These are phyloP conservation scores for Diaporthe aspalathi DNA, from an alignment of 2,329 filamentous ascomycete species.

Conservation along the genomic window DNA sequence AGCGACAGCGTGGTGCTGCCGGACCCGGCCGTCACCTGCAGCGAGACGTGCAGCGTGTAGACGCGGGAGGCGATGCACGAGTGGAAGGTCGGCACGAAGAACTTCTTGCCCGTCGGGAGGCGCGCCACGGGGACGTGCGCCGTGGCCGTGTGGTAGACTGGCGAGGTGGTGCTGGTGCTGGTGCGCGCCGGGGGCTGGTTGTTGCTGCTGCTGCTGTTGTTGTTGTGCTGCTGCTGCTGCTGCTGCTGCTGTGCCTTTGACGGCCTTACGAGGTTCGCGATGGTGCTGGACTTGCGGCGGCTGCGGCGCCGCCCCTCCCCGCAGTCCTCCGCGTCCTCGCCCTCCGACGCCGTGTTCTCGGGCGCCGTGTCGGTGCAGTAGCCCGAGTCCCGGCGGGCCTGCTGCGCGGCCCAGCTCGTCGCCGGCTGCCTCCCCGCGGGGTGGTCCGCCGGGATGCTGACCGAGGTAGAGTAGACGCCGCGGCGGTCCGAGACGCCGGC, in stretches of 20 bases:
- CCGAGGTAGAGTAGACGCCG: slow-evolving; percentile 59
- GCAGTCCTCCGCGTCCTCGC: slow-evolving; percentile 46
- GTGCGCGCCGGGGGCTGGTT: no score
- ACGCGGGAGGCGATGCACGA: slow-evolving; percentile 66
- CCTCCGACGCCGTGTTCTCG: slow-evolving; percentile 50
- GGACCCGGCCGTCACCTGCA: slow-evolving; percentile 52
- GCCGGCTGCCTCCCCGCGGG: slow-evolving; percentile 50
- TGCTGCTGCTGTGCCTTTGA: no score
- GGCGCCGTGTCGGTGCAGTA: slow-evolving; percentile 59
- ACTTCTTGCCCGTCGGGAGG: slow-evolving; percentile 59
- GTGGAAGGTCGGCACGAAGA: slow-evolving; percentile 68
- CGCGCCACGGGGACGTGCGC: slow-evolving; percentile 59
- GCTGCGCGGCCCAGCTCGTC: slow-evolving; percentile 55
- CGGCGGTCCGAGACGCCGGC: slow-evolving; percentile 54
- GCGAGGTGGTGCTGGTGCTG: no score
- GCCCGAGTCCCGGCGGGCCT: slow-evolving; percentile 62
- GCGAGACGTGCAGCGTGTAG: slow-evolving; percentile 62
- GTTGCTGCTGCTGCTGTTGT: no score
- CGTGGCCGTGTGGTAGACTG: slow-evolving; percentile 54
- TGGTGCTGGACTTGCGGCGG: slow-evolving; percentile 9
- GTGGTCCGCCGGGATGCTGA: slow-evolving; percentile 52
- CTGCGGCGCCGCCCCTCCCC: slow-evolving; percentile 37
- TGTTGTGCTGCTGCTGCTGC: no score
- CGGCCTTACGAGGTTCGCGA: slow-evolving; percentile 30
- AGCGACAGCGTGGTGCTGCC: slow-evolving; percentile 57